phyloP scores from a whole-genome alignment of 345 rosid species.

The Punica granatum region DNA sequence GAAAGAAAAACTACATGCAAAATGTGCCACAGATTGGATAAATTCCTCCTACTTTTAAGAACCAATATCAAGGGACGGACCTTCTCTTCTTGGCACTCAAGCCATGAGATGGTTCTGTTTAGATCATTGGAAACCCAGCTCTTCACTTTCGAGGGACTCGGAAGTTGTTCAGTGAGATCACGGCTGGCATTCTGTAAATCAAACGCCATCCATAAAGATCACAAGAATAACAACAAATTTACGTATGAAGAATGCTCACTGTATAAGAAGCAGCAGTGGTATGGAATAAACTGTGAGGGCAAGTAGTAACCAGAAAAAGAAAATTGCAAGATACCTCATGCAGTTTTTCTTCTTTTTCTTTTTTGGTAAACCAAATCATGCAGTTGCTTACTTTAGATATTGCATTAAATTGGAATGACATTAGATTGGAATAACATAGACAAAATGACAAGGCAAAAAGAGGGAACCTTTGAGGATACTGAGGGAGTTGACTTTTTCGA shows the following conservation, averaged over 20 bases:
- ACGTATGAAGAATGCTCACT: no score
- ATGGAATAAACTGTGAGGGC: background rate
- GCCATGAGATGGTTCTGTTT: conserved; percentile 63
- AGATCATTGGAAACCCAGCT: conserved; percentile 74
- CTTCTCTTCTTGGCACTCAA: conserved; percentile 80
- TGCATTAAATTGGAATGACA: background rate
- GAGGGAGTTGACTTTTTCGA: conserved; percentile 28
- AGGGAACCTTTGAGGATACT: conserved; percentile 40
- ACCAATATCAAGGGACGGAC: conserved; percentile 23
- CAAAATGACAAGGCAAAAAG: conserved; percentile 1
- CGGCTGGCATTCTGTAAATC: conserved; percentile 29
- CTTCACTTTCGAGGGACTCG: conserved; percentile 48
- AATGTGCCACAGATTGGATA: background rate
- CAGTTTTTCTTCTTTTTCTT: background rate
- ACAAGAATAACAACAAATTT: background rate
- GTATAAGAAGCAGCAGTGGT: background rate
- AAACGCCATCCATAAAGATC: background rate
- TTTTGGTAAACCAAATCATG: no score
- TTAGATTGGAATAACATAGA: no score
- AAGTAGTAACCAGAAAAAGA: background rate
- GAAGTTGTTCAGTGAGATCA: conserved; percentile 22
- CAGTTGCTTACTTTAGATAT: no score
- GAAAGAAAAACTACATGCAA: background rate
- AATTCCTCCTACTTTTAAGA: background rate
- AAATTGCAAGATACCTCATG: background rate